phyloP scores from a whole-genome alignment of 164 flowering plant genomes.

The Berberis thunbergii region DNA sequence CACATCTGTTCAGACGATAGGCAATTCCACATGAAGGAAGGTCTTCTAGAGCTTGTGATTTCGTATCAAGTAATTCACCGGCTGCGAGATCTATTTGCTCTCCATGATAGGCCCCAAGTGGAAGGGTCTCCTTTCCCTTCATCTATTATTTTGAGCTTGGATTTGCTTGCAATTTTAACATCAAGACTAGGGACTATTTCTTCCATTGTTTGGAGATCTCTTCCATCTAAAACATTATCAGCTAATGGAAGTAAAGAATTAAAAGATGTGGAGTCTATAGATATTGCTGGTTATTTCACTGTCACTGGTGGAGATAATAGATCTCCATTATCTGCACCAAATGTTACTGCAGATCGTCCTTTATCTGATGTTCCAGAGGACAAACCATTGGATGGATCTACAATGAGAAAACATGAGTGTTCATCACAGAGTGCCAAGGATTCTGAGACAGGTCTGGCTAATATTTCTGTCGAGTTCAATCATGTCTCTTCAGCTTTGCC shows the following conservation, averaged over 20 bases:
- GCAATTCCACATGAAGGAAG: conserved; percentile 77
- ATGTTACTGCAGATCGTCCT: conserved; percentile 10
- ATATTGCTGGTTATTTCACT: conserved; percentile 17
- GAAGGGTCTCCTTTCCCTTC: conserved; percentile 94
- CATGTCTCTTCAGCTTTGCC: neutral
- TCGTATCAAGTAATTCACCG: conserved; percentile 82
- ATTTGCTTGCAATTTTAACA: conserved; percentile 60
- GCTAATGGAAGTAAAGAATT: conserved; percentile 15
- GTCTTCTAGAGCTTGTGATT: conserved; percentile 69
- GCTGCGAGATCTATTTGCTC: conserved; percentile 84
- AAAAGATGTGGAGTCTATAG: conserved; percentile 17
- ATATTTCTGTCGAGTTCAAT: neutral
- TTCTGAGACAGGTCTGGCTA: conserved; percentile 14
- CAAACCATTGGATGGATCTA: conserved; percentile 28
- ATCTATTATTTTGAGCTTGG: conserved; percentile 65
- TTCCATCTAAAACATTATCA: conserved; percentile 15
- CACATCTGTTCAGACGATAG: conserved; percentile 50
- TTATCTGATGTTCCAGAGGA: conserved; percentile 38
- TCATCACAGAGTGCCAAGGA: conserved; percentile 10
- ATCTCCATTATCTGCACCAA: conserved; percentile 15
- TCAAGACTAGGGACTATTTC: conserved; percentile 36
- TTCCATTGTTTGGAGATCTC: conserved; percentile 57
- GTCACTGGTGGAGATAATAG: conserved; percentile 19
- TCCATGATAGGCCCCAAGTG: conserved; percentile 86
- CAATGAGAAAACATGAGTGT: conserved; percentile 7